Evolutionary conservation across 2,329 filamentous ascomycete species (phyloP).

Genomic region (Teratosphaeriaceae sp.): DNA sequence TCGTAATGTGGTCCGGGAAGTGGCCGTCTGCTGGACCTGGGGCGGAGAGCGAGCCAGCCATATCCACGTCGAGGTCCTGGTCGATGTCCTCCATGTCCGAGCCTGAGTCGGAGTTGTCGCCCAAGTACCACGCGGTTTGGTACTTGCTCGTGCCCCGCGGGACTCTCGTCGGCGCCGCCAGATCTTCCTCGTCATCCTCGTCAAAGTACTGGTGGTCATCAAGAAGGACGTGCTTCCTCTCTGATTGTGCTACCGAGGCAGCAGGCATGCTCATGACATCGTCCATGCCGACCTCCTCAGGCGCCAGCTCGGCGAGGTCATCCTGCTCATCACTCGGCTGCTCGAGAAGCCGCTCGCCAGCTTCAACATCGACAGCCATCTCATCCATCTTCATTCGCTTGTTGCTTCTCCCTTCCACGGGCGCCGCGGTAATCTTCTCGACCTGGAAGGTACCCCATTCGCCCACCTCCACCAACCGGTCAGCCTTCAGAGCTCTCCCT

Average conservation of each 20-base stretch:
- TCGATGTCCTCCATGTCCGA: constrained; percentile 70
- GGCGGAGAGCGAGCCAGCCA: constrained; percentile 40
- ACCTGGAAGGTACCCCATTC: constrained; percentile 95
- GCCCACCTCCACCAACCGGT: constrained; percentile 82
- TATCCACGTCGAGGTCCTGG: constrained; percentile 46
- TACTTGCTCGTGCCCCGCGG: constrained; percentile 91
- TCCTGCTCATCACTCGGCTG: constrained; percentile 73
- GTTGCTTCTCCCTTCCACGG: constrained; percentile 51
- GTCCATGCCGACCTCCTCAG: constrained; percentile 75
- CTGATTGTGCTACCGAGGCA: constrained; percentile 42
- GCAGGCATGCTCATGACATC: constrained; percentile 47
- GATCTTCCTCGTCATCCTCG: constrained; percentile 64
- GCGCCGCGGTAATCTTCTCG: constrained; percentile 76
- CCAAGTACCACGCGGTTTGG: constrained; percentile 89
- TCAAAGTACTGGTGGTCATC: constrained; percentile 99
- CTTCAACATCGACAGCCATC: constrained; percentile 62
- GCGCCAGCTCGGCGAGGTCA: constrained; percentile 74
- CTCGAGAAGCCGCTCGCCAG: constrained; percentile 53
- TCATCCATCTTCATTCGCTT: constrained; percentile 46
- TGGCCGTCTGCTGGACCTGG: constrained; percentile 78
- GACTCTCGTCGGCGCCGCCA: constrained; percentile 62
- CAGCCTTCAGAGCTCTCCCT: constrained; percentile 79
- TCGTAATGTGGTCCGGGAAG: constrained; percentile 38
- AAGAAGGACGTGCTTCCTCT: constrained; percentile 75
- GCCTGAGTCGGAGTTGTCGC: constrained; percentile 72